These are phyloP conservation scores for Emericellopsis terricola DNA, from an alignment of 495 filamentous ascomycete species.

Conservation along the genomic window DNA sequence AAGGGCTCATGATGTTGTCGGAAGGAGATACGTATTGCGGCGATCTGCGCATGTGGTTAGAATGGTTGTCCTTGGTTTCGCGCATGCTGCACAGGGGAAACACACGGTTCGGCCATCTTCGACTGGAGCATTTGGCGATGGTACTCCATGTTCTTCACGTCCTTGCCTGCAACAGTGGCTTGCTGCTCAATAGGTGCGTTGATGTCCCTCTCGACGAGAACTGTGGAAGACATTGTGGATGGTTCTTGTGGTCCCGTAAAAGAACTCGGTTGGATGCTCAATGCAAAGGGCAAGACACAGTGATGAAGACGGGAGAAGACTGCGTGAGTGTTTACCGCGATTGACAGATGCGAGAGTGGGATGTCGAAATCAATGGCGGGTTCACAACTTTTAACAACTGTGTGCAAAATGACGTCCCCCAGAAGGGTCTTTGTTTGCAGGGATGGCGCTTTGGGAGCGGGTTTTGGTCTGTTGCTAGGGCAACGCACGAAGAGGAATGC, in stretches of 20 bases:
- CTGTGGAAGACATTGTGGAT: conserved; percentile 19
- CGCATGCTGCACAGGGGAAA: too few relatives aligned
- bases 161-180: conserved; percentile 16
- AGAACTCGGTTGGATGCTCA: not conserved
- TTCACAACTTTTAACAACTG: too few relatives aligned
- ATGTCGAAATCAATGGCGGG: not conserved
- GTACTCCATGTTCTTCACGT: conserved; percentile 53
- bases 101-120: conserved; percentile 51
- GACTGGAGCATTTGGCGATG: conserved; percentile 61
- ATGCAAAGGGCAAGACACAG: not conserved
- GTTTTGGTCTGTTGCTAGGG: too few relatives aligned
- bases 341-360: too few relatives aligned
- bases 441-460: too few relatives aligned
- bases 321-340: too few relatives aligned
- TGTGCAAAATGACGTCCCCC: too few relatives aligned
- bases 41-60: too few relatives aligned
- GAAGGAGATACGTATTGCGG: conserved; percentile 76
- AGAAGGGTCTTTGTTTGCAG: too few relatives aligned
- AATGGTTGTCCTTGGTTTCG: too few relatives aligned
- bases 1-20: conserved; percentile 82
- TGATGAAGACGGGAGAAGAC: not conserved
- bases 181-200: conserved; percentile 23
- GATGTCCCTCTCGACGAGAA: conserved; percentile 39
- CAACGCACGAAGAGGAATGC: too few relatives aligned
- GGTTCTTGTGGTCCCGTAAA: not conserved